phyloP scores from a whole-genome alignment of 768 basidiomycete genomes.

The Clitopilus passeckerianus region DNA sequence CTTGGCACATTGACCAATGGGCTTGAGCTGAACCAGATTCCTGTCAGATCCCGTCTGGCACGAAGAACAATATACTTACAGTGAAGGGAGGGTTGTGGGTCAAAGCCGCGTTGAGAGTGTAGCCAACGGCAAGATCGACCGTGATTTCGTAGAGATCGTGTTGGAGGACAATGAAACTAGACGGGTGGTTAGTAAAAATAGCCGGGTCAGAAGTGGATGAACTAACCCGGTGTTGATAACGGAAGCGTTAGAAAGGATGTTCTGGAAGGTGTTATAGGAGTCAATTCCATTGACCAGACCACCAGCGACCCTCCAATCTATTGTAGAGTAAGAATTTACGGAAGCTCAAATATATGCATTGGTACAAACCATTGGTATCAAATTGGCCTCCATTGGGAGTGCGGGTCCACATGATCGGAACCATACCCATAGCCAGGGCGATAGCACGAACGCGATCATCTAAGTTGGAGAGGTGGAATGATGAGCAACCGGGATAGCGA shows the following conservation, averaged over 20 bases:
- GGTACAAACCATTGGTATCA: slow-evolving; percentile 62
- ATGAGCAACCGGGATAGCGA: not conserved
- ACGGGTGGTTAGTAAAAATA: not conserved
- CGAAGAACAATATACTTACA: slow-evolving; percentile 28
- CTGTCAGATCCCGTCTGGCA: not conserved
- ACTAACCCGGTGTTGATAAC: slow-evolving; percentile 51
- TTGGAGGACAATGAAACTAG: slow-evolving; percentile 82
- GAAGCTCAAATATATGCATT: not conserved
- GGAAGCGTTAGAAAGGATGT: slow-evolving; percentile 68
- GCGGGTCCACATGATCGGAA: slow-evolving; percentile 87
- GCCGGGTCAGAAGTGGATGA: not conserved
- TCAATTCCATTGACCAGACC: slow-evolving; percentile 64
- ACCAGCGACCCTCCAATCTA: slow-evolving; percentile 86
- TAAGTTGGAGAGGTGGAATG: slow-evolving; percentile 15
- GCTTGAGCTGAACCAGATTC: slow-evolving; percentile 41
- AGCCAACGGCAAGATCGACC: slow-evolving; percentile 87
- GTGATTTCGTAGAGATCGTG: slow-evolving; percentile 84
- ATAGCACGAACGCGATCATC: slow-evolving; percentile 95
- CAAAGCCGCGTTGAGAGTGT: slow-evolving; percentile 76
- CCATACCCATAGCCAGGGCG: slow-evolving; percentile 84
- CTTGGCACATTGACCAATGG: slow-evolving; percentile 75
- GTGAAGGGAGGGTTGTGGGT: slow-evolving; percentile 59
- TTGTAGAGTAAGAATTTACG: not conserved
- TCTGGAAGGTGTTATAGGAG: slow-evolving; percentile 64
- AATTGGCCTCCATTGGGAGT: slow-evolving; percentile 49